Evolutionary conservation across 2,329 filamentous ascomycete species (phyloP).

Genomic region (Ascochyta lentis): DNA sequence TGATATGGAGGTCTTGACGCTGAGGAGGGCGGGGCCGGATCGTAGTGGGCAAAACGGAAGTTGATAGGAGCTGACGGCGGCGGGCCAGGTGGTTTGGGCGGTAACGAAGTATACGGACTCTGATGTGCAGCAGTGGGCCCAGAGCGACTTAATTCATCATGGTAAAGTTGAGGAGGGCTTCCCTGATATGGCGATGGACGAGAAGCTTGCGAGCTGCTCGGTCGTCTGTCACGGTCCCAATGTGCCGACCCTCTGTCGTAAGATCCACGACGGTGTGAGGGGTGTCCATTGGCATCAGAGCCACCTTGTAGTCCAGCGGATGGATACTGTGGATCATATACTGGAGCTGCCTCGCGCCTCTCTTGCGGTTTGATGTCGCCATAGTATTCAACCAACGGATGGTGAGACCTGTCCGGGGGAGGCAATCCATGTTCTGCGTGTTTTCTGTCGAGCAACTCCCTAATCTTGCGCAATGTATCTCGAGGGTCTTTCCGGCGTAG

Average conservation of each 20-base stretch:
- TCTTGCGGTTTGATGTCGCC: slow-evolving; percentile 19
- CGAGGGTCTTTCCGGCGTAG: slow-evolving; percentile 34
- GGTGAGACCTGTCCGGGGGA: slow-evolving; percentile 26
- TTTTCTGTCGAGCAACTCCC: slow-evolving; percentile 37
- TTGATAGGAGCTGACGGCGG: slow-evolving; percentile 36
- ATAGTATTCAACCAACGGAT: slow-evolving; percentile 11
- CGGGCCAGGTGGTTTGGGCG: slow-evolving; percentile 40
- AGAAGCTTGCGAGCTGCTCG: slow-evolving; percentile 37
- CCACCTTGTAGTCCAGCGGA: slow-evolving; percentile 32
- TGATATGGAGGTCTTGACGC: slow-evolving; percentile 27
- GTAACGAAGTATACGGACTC: slow-evolving; percentile 43
- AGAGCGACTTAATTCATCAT: slow-evolving; percentile 29
- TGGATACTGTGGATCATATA: slow-evolving; percentile 34
- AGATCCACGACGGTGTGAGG: slow-evolving; percentile 31
- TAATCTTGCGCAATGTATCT: slow-evolving; percentile 34
- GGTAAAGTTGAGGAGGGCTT: slow-evolving; percentile 34
- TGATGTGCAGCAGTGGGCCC: slow-evolving; percentile 35
- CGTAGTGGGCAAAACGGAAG: slow-evolving; percentile 47
- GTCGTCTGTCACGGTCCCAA: slow-evolving; percentile 38
- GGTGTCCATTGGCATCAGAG: slow-evolving; percentile 26
- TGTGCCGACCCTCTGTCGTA: slow-evolving; percentile 33
- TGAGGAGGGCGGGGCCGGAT: slow-evolving; percentile 36
- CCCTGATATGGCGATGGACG: slow-evolving; percentile 35
- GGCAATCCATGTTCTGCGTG: slow-evolving; percentile 28
- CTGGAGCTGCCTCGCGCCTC: slow-evolving; percentile 23